Evolutionary conservation across 345 rosid species (phyloP).

Genomic region (Passiflora organensis): DNA sequence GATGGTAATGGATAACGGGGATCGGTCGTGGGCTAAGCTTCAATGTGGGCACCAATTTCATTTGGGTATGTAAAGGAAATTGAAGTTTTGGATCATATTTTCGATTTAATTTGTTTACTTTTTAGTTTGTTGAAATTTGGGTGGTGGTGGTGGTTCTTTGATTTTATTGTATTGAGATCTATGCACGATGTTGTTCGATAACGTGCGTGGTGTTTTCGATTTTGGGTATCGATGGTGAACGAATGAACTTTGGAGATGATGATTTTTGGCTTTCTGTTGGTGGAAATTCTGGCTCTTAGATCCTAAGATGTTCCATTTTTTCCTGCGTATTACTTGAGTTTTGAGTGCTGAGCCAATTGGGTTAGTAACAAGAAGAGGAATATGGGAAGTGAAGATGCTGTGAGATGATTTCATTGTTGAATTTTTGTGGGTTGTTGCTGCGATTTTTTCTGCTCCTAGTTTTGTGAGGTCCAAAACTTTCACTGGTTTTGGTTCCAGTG

Average conservation of each 20-base stretch:
- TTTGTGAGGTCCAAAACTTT: too few relatives aligned
- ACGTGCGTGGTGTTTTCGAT: not conserved
- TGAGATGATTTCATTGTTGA: too few relatives aligned
- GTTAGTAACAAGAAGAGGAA: too few relatives aligned
- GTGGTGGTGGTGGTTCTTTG: not conserved
- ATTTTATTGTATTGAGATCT: constrained; percentile 19
- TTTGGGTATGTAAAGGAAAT: constrained; percentile 49
- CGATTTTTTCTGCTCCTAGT: too few relatives aligned
- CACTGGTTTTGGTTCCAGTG: too few relatives aligned
- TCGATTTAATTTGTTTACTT: not conserved
- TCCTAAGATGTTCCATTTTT: too few relatives aligned
- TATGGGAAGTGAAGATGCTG: too few relatives aligned
- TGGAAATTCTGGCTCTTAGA: not conserved
- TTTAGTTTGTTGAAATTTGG: not conserved
- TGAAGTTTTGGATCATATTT: not conserved
- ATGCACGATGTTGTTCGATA: constrained; percentile 6
- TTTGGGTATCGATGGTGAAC: not conserved
- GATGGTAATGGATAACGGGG: constrained; percentile 61
- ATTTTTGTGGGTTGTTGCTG: too few relatives aligned
- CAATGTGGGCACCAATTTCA: constrained; percentile 95
- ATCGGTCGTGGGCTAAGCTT: constrained; percentile 97
- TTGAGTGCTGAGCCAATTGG: too few relatives aligned
- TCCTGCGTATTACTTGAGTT: too few relatives aligned
- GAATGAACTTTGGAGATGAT: not conserved
- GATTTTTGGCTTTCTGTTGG: not conserved